phyloP scores from a whole-genome alignment of 2,329 filamentous ascomycete species.

The Akanthomyces lecanii region DNA sequence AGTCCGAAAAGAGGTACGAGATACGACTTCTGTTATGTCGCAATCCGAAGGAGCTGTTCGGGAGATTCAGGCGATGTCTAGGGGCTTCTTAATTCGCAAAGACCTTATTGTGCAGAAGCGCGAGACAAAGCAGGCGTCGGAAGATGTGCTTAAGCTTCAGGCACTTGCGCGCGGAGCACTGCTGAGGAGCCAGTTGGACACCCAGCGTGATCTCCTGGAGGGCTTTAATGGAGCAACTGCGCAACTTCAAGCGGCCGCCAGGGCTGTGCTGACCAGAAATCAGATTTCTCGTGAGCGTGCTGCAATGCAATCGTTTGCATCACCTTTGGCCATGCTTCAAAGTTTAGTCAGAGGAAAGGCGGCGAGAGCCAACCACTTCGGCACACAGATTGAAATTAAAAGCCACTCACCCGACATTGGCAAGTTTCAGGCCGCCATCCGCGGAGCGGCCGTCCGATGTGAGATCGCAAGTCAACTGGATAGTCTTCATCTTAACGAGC shows the following conservation, averaged over 20 bases:
- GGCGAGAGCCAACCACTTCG: slow-evolving; percentile 41
- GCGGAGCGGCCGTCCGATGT: slow-evolving; percentile 52
- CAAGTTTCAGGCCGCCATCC: slow-evolving; percentile 48
- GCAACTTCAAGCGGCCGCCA: slow-evolving; percentile 60
- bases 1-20: slow-evolving; percentile 54
- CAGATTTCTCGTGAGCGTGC: slow-evolving; percentile 49
- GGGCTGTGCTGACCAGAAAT: slow-evolving; percentile 57
- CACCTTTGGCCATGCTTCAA: slow-evolving; percentile 46
- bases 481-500: slow-evolving; percentile 43
- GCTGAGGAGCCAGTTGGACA: slow-evolving; percentile 51
- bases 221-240: slow-evolving; percentile 47
- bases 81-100: slow-evolving; percentile 63
- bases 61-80: slow-evolving; percentile 61
- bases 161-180: slow-evolving; percentile 64
- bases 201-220: slow-evolving; percentile 50
- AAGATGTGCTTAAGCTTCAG: slow-evolving; percentile 57
- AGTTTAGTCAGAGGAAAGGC: slow-evolving; percentile 43
- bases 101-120: slow-evolving; percentile 51
- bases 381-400: slow-evolving; percentile 45
- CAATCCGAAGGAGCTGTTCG: slow-evolving; percentile 60
- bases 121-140: slow-evolving; percentile 49
- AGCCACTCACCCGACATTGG: slow-evolving; percentile 41
- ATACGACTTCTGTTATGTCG: slow-evolving; percentile 55
- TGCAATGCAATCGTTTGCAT: slow-evolving; percentile 45
- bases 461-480: slow-evolving; percentile 46